phyloP scores from a whole-genome alignment of 495 filamentous ascomycete genomes.

The Lindgomyces ingoldianus region DNA sequence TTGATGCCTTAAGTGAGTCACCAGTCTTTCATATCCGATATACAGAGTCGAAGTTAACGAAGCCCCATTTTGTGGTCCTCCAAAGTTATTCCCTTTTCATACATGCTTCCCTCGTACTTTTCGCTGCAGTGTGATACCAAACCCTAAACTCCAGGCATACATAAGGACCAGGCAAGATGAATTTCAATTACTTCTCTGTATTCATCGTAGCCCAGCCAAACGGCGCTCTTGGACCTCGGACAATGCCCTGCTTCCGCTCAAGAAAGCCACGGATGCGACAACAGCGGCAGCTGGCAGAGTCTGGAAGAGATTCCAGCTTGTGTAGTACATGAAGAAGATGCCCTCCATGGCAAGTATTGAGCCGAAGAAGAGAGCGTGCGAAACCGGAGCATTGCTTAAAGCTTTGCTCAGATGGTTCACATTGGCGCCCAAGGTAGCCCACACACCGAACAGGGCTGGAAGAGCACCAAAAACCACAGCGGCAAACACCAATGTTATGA shows the following conservation, averaged over 20 bases:
- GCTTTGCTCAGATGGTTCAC: conserved; percentile 75
- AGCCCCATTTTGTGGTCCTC: neutral
- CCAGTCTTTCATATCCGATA: neutral
- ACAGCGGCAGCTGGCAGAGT: conserved; percentile 70
- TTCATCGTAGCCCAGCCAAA: conserved; percentile 74
- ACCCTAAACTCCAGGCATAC: neutral
- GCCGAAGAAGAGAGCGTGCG: conserved; percentile 78
- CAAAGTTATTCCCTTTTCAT: neutral
- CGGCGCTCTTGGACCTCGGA: conserved; percentile 88
- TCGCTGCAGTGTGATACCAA: neutral
- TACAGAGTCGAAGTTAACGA: neutral
- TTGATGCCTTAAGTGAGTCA: too few relatives aligned
- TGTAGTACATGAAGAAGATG: conserved; percentile 95
- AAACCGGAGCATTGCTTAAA: conserved; percentile 68
- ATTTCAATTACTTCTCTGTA: neutral
- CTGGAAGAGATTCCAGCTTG: conserved; percentile 90
- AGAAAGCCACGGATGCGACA: conserved; percentile 69
- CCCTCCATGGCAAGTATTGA: conserved; percentile 84
- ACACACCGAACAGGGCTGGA: conserved; percentile 70
- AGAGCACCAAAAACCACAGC: conserved; percentile 69
- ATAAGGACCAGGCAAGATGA: neutral
- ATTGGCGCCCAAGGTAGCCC: conserved; percentile 82
- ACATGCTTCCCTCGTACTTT: neutral
- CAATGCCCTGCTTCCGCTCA: conserved; percentile 89
- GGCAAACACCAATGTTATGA: conserved; percentile 78